phyloP scores from a whole-genome alignment of 2,329 filamentous ascomycete genomes.

The Penicillium hesseltinei region DNA sequence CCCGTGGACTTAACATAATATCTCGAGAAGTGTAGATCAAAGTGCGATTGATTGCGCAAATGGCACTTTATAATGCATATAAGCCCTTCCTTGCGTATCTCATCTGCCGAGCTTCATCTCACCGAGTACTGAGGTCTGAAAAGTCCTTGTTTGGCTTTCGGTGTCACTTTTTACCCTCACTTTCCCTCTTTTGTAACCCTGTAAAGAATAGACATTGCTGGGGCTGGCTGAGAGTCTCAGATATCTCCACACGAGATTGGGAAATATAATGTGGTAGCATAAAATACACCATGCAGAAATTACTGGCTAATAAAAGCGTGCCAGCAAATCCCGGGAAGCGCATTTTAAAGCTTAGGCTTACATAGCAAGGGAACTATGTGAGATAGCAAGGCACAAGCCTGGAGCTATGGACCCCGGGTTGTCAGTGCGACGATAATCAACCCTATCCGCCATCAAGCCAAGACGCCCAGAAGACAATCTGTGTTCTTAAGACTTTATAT shows the following conservation, averaged over 20 bases:
- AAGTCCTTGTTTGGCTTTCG: no score
- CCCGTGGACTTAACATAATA: not conserved
- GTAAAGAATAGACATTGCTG: not conserved
- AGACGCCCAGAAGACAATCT: not conserved
- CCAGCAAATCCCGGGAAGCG: not conserved
- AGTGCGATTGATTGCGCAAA: not conserved
- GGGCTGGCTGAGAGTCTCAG: not conserved
- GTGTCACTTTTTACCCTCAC: not conserved
- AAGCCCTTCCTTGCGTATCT: not conserved
- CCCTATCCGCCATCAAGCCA: constrained; percentile 3
- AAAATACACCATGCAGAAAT: not conserved
- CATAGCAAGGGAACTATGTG: not conserved
- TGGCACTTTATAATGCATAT: not conserved
- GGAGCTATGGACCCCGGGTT: constrained; percentile 14
- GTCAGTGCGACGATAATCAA: constrained; percentile 11
- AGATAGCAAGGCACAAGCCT: not conserved
- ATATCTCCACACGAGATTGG: not conserved
- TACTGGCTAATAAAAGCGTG: not conserved
- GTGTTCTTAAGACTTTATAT: not conserved
- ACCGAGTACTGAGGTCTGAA: not conserved
- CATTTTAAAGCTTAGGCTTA: not conserved
- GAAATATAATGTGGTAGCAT: not conserved
- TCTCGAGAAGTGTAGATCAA: not conserved
- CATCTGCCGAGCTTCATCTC: not conserved
- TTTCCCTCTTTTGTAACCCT: not conserved